Base-by-base conservation (phyloP, 805 yeast species). In the Schizosaccharomyces lindneri region DNA sequence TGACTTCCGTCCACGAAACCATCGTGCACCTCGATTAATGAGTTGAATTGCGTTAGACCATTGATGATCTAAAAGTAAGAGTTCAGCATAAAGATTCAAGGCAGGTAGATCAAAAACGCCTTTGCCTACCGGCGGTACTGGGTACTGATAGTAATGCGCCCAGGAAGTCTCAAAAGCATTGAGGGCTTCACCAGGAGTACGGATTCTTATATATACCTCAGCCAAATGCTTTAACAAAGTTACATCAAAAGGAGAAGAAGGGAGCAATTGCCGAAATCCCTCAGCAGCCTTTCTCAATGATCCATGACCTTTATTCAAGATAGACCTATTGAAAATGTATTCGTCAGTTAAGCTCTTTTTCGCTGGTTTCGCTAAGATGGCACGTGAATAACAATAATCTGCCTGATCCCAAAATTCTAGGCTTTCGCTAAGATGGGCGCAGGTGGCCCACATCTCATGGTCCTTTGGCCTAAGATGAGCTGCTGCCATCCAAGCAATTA, bases 71-170 rank as follows among this genome's bases (percentile, higher is more conserved):
- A 81, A 79, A n/a, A 81, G 76, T 67, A 85, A 84, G 48, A 90
- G 73, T 67, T 93, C 97, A 7, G 85, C 78, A 55, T 90, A 73
- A 63, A 87, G 86, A 67, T 93, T 90, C 59, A 90, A 75, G 63
- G 86, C 89, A 0, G 95, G 84, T 95, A 95, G 93, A 60, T 81
- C 87, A 70, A 90, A 93, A 27, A 62, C 46, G 11, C 78, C 36
- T 7, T 41, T 19, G 21, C 61, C 61, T 4, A 43, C 17, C 3
- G 48, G 48, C 24, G 55, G 71, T 4, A 68, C 71, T 11, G 69
- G 71, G 21, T 69, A 67, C 17, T 69, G 71, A 43, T 79, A 76
- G 68, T 86, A 85, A 60, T 78, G 76, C 48, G 82, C 83, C 61
- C 83, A 76, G 11, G 84, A 76, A 43, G 78, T 78, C 70, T 79